Evolutionary conservation across 192 early-diverging fungal species (phyloP), one percentile per base, ranked within the genome.

Genomic region (Entophlyctis luteolus): DNA sequence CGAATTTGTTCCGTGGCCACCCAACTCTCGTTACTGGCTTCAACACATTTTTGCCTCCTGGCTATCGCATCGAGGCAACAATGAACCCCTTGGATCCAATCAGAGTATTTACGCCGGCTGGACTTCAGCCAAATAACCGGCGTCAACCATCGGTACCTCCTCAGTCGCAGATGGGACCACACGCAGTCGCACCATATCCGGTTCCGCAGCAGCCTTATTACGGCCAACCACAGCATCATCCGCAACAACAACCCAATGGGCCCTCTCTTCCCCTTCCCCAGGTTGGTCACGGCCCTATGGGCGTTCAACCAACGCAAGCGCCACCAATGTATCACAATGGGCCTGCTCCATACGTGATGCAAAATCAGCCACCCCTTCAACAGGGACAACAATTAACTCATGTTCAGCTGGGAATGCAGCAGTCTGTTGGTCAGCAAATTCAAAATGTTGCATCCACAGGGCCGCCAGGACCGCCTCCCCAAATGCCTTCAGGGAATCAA

Each of bases 1-100:
- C 97, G 37, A 88, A 79, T n/a, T 78, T 99, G 38, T 99, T 99
- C 71, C 83, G 90, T 38, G 90, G 90, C 39, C 90, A 94, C 55
- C 92, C 94, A 22, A 72, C 79, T 31, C 79, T 99, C 48, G 96
- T 99, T 35, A 91, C 88, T 52, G 97, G 97, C 20, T 99, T 99
- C 78, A 99, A 99, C 78, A 97, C 97, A 0, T 99, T 99, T 68
- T 70, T 99, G 62, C 97, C 97, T n/a, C 92, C 94, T 16, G 97
- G 97, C 0, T 99, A 97, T 71, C 87, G 89, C 55, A 93, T 99
- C 53, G 94, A 98, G 73, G 89, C 92, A 65, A 88, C 90, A 0
- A 87, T 80, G 36, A 91, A 93, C 70, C 88, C 90, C 2, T 67
- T 80, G 14, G 91, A 94, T 52, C 77, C 86, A 38, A 91, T 98